Evolutionary conservation across 208 protist genomes (phyloP), one percentile per base, ranked within the genome.

Genomic region (Trypanosoma scelopori): DNA sequence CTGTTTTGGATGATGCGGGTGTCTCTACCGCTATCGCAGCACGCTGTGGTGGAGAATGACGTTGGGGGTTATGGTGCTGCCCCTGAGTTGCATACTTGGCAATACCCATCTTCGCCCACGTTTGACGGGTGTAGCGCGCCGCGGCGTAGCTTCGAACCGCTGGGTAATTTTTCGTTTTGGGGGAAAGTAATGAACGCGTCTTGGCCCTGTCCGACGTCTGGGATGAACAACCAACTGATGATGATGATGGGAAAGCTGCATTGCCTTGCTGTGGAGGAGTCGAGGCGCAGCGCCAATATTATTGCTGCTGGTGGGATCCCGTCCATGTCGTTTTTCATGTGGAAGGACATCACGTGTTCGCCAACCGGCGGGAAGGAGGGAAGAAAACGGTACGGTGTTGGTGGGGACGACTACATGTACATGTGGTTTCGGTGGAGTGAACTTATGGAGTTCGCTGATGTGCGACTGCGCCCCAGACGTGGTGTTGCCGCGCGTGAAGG

Each of bases 161-260:
- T 74, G 25, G 5, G 55, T 16, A 65, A 15, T 22, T 77, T 77
- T 63, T 18, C 12, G 12, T 74, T 74, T 59, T 74, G 57, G 56
- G 65, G 71, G 16, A 52, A 43, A 16, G 32, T 28, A 22, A 72
- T 72, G 64, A 77, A 74, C 49, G 46, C 15, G 13, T 42, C 42
- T 0, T 73, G 55, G 49, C 46, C 66, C 27, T 77, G 71, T 41
- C 65, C 65, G 25, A 77, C 65, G 42, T 42, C 43, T 11, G 71
- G 71, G n/a, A 71, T 77, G 65, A 77, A 74, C 43, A 77, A 77
- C 45, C 71, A 77, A 52, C 22, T 74, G 16, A 67, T 61, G 37
- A 20, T 77, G 65, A 41, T 77, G 3, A 61, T 73, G 55, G 59
- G 48, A 22, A 59, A 51, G 35, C 48, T 71, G 30, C 53, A 74